Base-by-base conservation (phyloP, 495 filamentous ascomycete genomes). In the Oidiodendron maius region DNA sequence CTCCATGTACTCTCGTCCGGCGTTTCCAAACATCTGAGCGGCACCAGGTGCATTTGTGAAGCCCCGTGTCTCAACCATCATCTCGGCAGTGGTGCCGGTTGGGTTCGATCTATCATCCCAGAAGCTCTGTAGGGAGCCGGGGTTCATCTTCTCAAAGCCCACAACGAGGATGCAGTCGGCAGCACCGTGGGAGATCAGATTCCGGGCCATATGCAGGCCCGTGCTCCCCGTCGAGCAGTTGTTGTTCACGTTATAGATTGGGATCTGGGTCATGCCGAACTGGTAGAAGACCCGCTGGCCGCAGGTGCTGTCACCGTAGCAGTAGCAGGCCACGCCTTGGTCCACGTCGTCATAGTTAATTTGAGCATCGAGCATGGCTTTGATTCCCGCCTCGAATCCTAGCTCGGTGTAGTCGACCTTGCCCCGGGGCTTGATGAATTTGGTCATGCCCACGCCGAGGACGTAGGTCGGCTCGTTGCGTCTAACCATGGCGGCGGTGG, bases 231-330 rank as follows among this genome's bases (percentile, higher is more conserved):
- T 97, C 0, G 87, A 84, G 75, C 93, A 98, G 71, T 96, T 96
- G 74, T 98, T 98, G 77, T 96, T 96, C 61, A 95, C 87, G 61
- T 96, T 96, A 74, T 91, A 86, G 63, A 96, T 89, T 52, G 93
- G 93, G 55, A 96, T 96, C 58, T 84, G 74, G 25, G 89, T 96
- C 80, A 97, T 89, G 65, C 93, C 93, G 64, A 97, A 96, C 69
- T 98, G 93, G 67, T 98, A 98, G 72, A 98, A 96, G 53, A 96
- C 90, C 40, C 93, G 83, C 75, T 98, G 93, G 21, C 93, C 93
- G 59, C 86, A 91, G 39, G 93, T 96, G 44, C 81, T 87, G 70
- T 97, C 93, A 57, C 89, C 93, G 62, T 95, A 98, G 71, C 89
- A 91, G 65, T 95, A 96, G 73, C 93, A 98, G 1, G 91, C 93